Evolutionary conservation across 257 asterid genomes (phyloP).

Genomic region (Solanum sitiens): DNA sequence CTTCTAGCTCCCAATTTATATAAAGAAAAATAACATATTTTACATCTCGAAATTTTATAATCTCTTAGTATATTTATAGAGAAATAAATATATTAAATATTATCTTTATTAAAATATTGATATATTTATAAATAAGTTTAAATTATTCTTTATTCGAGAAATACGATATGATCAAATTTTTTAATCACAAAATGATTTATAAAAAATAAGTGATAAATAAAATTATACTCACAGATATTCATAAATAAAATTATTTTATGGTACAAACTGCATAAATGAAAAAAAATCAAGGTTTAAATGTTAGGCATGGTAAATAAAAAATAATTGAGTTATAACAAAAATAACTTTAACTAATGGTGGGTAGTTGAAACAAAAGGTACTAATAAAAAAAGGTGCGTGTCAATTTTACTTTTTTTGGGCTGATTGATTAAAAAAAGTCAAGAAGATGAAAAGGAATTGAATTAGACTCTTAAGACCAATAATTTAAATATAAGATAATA

Average conservation of each 20-base stretch:
- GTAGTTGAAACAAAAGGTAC: neutral
- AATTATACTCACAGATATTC: neutral
- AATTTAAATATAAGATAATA: no score
- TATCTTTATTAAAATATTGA: no score
- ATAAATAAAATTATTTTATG: neutral
- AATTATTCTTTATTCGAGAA: fast-evolving
- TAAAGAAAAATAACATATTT: no score
- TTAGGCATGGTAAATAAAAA: neutral
- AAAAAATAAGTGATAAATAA: neutral
- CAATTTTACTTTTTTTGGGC: neutral
- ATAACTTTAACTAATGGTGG: neutral
- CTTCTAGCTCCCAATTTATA: no score
- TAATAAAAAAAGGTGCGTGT: neutral
- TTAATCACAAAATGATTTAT: fast-evolving
- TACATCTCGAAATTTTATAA: no score
- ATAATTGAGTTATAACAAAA: neutral
- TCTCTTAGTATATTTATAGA: no score
- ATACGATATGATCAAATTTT: neutral
- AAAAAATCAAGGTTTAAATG: neutral
- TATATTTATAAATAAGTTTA: no score
- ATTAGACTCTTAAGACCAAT: neutral
- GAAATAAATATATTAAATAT: no score
- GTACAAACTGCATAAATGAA: neutral
- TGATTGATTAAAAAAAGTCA: neutral
- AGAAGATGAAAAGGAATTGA: neutral